These are phyloP conservation scores for Mycena amicta DNA, from an alignment of 768 basidiomycete genomes.

Conservation along the genomic window DNA sequence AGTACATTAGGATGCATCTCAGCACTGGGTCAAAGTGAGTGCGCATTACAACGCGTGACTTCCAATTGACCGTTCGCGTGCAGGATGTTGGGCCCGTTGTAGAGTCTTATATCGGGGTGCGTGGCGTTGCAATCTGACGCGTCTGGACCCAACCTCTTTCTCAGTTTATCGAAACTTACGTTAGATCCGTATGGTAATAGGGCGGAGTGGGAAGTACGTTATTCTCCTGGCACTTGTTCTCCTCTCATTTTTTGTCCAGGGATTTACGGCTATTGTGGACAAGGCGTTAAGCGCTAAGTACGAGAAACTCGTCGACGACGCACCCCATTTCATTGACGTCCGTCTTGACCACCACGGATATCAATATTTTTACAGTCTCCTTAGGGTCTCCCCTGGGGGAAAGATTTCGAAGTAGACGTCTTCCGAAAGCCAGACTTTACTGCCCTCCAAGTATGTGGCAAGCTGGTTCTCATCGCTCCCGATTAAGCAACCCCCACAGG, in stretches of 20 bases:
- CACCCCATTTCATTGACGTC: constrained; percentile 76
- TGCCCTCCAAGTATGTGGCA: constrained; percentile 55
- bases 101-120: constrained; percentile 79
- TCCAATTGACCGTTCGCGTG: no score
- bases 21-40: constrained; percentile 83
- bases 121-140: constrained; percentile 18
- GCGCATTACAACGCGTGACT: no score
- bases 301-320: constrained; percentile 70
- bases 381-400: constrained; percentile 76
- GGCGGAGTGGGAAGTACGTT: constrained; percentile 84
- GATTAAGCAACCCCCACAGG: constrained; percentile 20
- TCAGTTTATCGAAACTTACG: constrained; percentile 79
- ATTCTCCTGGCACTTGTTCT: constrained; percentile 6
- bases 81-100: constrained; percentile 86
- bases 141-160: background rate
- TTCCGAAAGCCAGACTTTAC: constrained; percentile 91
- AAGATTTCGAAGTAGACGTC: constrained; percentile 63
- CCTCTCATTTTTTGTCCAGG: constrained; percentile 38
- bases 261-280: constrained; percentile 88
- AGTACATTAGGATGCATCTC: constrained; percentile 54
- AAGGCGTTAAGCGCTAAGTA: constrained; percentile 84
- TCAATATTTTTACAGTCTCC: constrained; percentile 34
- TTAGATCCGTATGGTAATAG: constrained; percentile 90
- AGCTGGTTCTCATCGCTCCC: background rate
- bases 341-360: background rate